Percentiles rank a stretch among this genome's conserved stretches.
These are phyloP conservation scores for Isoetes taiwanensis DNA, from an alignment of 75 land plant genomes.

Conservation along the genomic window DNA sequence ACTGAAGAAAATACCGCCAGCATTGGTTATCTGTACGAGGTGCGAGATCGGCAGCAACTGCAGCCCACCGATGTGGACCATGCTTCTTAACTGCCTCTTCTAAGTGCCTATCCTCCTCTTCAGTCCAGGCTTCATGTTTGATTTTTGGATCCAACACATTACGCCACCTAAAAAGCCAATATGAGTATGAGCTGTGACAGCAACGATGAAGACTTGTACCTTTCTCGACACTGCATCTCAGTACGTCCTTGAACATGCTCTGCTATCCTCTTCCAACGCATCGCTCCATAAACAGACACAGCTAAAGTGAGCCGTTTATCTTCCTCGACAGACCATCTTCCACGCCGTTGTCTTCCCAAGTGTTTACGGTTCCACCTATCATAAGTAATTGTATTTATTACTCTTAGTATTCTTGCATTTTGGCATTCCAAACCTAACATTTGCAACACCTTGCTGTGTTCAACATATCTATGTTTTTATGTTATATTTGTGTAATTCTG, in stretches of 20 bases:
- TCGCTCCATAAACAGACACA: conserved; percentile 67
- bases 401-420: no score
- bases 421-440: no score
- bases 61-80: conserved; percentile 65
- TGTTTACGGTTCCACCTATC: no score
- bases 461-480: no score
- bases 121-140: conserved; percentile 58
- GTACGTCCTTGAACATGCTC: conserved; percentile 78
- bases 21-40: conserved; percentile 87
- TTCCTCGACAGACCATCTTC: conserved; percentile 71
- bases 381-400: no score
- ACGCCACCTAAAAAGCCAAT: conserved; percentile 49
- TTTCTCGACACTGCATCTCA: conserved; percentile 84
- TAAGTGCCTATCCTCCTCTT: conserved; percentile 65
- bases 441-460: no score
- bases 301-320: conserved; percentile 72
- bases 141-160: conserved; percentile 79
- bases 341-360: conserved; percentile 44
- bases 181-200: neutral
- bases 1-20: conserved; percentile 29
- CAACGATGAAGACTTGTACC: conserved; percentile 26
- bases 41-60: conserved; percentile 50
- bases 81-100: conserved; percentile 39
- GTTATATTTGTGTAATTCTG: no score
- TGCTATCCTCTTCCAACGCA: conserved; percentile 65